A percentile compares a stretch with the other conserved stretches of the same genome.
Conservation (phyloP, 306 rosid genomes). For the Lotus japonicus region DNA sequence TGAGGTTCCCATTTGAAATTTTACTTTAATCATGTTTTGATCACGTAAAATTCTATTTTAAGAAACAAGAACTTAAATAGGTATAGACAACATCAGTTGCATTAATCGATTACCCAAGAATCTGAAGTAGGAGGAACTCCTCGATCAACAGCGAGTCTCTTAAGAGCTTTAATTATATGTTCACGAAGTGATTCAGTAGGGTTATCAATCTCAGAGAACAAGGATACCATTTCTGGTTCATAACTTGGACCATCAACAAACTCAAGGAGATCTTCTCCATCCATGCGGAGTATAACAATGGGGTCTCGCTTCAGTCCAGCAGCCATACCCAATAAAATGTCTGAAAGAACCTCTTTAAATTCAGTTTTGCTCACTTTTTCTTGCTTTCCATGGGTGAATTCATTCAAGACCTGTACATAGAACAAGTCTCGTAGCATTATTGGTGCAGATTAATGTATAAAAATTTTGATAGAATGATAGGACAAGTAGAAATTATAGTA, state of each 20-base stretch:
- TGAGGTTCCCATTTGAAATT: no score
- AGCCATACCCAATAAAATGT: slow-evolving; percentile 93
- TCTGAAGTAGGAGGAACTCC: slow-evolving; percentile 93
- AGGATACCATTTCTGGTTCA: slow-evolving; percentile 61
- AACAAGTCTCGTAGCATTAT: slow-evolving; percentile 12
- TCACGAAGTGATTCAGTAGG: slow-evolving; percentile 42
- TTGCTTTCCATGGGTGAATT: slow-evolving; percentile 87
- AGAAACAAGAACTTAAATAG: not conserved
- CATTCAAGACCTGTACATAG: slow-evolving; percentile 62
- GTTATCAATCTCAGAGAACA: slow-evolving; percentile 42
- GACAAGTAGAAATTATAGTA: not conserved
- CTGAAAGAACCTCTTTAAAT: slow-evolving; percentile 88
- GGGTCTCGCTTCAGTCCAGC: slow-evolving; percentile 95
- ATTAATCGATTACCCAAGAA: slow-evolving; percentile 64
- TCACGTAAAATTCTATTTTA: not conserved
- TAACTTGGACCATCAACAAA: slow-evolving; percentile 56
- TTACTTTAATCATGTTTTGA: not conserved
- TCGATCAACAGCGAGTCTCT: slow-evolving; percentile 74
- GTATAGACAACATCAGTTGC: slow-evolving; percentile 5
- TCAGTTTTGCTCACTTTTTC: slow-evolving; percentile 83
- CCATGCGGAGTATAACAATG: slow-evolving; percentile 82
- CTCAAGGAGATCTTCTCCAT: slow-evolving; percentile 90
- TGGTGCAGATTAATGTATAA: not conserved
- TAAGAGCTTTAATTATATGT: slow-evolving; percentile 57
- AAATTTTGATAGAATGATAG: not conserved